Evolutionary conservation across 1,139 yeast species (phyloP).

Genomic region (Pichia sp.): DNA sequence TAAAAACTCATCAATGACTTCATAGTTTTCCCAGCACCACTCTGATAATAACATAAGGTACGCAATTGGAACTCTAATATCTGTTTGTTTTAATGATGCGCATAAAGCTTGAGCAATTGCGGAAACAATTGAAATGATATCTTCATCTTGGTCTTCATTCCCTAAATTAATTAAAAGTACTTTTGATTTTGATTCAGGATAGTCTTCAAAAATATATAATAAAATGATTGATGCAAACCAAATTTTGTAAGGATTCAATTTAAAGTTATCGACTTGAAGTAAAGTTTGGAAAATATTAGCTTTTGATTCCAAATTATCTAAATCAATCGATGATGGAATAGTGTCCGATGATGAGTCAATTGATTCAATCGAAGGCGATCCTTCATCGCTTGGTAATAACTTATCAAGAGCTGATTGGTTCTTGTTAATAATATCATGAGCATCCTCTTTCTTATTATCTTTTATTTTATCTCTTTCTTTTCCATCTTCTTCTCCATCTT

Average conservation of each 20-base stretch:
- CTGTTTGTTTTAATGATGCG: conserved; percentile 55
- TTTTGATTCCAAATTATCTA: conserved; percentile 19
- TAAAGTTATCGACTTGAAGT: conserved; percentile 73
- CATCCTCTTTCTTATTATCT: background rate
- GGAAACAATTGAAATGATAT: conserved; percentile 62
- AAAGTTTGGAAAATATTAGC: conserved; percentile 60
- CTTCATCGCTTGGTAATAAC: background rate
- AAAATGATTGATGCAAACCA: conserved; percentile 80
- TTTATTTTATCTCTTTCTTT: too few relatives aligned
- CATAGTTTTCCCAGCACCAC: conserved; percentile 75
- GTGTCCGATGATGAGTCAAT: background rate
- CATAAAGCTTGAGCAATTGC: conserved; percentile 73
- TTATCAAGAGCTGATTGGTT: background rate
- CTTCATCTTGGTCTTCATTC: conserved; percentile 58
- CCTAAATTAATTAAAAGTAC: conserved; percentile 60
- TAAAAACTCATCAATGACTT: conserved; percentile 71
- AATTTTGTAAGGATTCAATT: conserved; percentile 74
- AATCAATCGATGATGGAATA: conserved; percentile 3
- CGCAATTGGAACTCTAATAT: conserved; percentile 72
- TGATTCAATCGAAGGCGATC: background rate
- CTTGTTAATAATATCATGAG: background rate
- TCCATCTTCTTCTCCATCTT: conserved; percentile 6
- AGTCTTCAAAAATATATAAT: conserved; percentile 56
- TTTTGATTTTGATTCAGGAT: conserved; percentile 43
- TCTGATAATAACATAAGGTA: conserved; percentile 67